A percentile compares a stretch with the other conserved stretches of the same genome.
Conservation (phyloP, 306 rosid species). For the Prunus salicina region DNA sequence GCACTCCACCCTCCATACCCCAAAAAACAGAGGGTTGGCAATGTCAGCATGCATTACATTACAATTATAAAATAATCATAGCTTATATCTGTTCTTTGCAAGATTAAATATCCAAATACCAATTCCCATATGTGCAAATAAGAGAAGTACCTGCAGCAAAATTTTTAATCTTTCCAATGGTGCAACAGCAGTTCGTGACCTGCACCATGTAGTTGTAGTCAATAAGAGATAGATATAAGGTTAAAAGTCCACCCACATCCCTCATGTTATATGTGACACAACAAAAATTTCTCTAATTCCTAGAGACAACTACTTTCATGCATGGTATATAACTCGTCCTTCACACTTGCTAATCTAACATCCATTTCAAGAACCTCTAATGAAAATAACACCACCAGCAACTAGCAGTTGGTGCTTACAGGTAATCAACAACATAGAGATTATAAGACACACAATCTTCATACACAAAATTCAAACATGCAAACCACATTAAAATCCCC, state of each 20-base stretch:
- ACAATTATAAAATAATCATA: not conserved
- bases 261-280: not conserved
- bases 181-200: constrained; percentile 71
- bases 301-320: not conserved
- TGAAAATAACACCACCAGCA: not conserved
- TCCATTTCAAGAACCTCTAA: constrained; percentile 11
- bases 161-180: constrained; percentile 65
- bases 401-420: not conserved
- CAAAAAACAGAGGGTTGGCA: not conserved
- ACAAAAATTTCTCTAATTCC: not conserved
- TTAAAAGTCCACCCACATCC: not conserved
- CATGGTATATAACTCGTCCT: not conserved
- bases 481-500: not conserved
- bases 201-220: constrained; percentile 22
- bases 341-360: not conserved
- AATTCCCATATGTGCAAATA: not conserved
- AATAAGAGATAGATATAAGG: not conserved
- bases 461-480: not conserved
- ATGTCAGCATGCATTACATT: not conserved
- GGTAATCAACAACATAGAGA: not conserved
- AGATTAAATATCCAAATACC: not conserved
- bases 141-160: constrained; percentile 49
- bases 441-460: not conserved
- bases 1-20: not conserved
- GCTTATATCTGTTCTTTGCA: not conserved